Percentiles rank a stretch among this genome's conserved stretches.
phyloP scores from a whole-genome alignment of 2,329 filamentous ascomycete genomes.

The Penicillium corylophilum region DNA sequence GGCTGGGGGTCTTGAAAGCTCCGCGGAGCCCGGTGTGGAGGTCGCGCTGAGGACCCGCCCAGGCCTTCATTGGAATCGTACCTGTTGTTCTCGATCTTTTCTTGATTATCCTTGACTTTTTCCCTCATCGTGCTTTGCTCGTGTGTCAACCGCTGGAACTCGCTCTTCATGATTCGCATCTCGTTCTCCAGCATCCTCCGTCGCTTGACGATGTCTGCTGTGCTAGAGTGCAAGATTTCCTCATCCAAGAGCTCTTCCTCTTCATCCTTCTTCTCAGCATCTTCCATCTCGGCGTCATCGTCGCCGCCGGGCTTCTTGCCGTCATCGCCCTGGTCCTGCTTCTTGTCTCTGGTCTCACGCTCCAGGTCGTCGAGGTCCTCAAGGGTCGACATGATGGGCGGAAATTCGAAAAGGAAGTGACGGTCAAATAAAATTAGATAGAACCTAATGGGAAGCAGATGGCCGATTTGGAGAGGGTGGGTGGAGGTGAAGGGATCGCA shows the following conservation, averaged over 20 bases:
- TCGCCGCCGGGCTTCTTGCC: conserved; percentile 59
- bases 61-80: conserved; percentile 40
- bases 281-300: conserved; percentile 88
- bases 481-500: conserved; percentile 16
- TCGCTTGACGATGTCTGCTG: conserved; percentile 89
- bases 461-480: conserved; percentile 8
- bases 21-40: conserved; percentile 9
- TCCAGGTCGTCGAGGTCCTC: conserved; percentile 90
- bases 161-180: conserved; percentile 97
- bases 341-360: conserved; percentile 72
- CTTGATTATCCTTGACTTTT: conserved; percentile 98
- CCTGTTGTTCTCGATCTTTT: conserved; percentile 99
- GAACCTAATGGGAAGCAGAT: conserved; percentile 2
- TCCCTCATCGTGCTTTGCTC: conserved; percentile 96
- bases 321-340: conserved; percentile 61
- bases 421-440: conserved; percentile 7
- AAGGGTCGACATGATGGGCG: conserved; percentile 71
- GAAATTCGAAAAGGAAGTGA: conserved; percentile 11
- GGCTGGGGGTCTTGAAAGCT: conserved; percentile 13
- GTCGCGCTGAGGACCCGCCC: neutral
- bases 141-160: conserved; percentile 88
- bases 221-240: conserved; percentile 89
- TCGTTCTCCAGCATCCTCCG: conserved; percentile 94
- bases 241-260: conserved; percentile 85
- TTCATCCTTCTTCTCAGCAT: conserved; percentile 66